phyloP scores from a whole-genome alignment of 257 asterid genomes.

The Nicotiana undulata region DNA sequence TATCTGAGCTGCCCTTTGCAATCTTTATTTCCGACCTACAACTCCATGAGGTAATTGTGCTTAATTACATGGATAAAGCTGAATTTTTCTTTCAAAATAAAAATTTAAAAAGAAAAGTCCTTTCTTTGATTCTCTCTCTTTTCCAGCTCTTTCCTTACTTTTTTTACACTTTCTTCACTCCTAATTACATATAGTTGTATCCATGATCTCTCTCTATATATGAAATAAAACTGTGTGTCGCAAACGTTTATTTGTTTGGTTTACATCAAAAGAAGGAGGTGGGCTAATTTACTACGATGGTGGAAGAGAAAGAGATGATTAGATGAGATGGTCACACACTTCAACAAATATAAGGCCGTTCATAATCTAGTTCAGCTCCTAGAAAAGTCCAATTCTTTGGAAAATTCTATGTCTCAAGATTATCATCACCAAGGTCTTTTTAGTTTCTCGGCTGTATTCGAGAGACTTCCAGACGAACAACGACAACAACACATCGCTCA shows the following conservation, averaged over 20 bases:
- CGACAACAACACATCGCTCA: conserved; percentile 48
- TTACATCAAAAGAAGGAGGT: not conserved
- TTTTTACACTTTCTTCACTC: conserved; percentile 1
- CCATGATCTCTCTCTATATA: not conserved
- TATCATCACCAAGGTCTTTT: conserved; percentile 62
- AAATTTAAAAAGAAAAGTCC: conserved; percentile 1
- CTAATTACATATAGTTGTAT: not conserved
- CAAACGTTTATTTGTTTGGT: not conserved
- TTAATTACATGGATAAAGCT: conserved; percentile 28
- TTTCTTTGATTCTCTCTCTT: conserved; percentile 22
- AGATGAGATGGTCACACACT: not conserved
- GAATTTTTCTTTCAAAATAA: conserved; percentile 7
- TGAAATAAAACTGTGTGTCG: not conserved
- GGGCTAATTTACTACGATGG: not conserved
- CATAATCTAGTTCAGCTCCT: conserved; percentile 14
- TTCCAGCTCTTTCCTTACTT: conserved; percentile 13
- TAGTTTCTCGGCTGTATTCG: conserved; percentile 80
- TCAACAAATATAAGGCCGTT: conserved; percentile 3
- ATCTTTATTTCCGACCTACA: conserved; percentile 55
- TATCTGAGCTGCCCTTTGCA: conserved; percentile 40
- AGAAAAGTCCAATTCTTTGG: conserved; percentile 6
- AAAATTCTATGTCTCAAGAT: conserved; percentile 75
- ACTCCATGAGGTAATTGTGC: conserved; percentile 58
- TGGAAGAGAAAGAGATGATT: not conserved
- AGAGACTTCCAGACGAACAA: conserved; percentile 52